phyloP scores from a whole-genome alignment of 495 filamentous ascomycete species.

The Lophiotrema nucula region DNA sequence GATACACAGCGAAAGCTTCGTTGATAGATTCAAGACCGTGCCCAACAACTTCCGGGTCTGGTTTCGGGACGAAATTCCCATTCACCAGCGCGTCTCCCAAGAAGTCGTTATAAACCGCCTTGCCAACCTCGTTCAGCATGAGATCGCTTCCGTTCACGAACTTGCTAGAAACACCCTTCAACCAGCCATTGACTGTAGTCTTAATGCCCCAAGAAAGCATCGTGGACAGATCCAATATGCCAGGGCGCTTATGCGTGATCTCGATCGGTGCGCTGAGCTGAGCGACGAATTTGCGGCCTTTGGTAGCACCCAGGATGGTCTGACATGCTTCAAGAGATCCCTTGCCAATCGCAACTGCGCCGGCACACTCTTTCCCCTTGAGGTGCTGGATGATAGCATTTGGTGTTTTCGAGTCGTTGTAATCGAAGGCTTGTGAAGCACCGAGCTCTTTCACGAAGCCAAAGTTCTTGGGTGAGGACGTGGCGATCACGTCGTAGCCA shows the following conservation, averaged over 20 bases:
- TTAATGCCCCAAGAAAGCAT: background rate
- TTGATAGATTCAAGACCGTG: conserved; percentile 1
- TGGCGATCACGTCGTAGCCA: conserved; percentile 33
- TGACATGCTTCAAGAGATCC: conserved; percentile 6
- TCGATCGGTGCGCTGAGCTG: conserved; percentile 1
- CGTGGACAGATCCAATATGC: background rate
- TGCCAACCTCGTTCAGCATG: conserved; percentile 34
- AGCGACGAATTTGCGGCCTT: conserved; percentile 16
- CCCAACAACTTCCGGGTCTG: conserved; percentile 35
- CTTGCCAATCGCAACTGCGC: conserved; percentile 26
- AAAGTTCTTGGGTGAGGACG: conserved; percentile 23
- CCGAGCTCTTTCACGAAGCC: conserved; percentile 29
- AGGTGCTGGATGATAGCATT: conserved; percentile 34
- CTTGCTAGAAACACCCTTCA: conserved; percentile 10
- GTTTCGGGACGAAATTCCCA: conserved; percentile 22
- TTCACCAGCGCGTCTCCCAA: conserved; percentile 31
- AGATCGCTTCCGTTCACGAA: conserved; percentile 10
- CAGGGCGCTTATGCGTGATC: background rate
- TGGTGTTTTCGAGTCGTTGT: conserved; percentile 27
- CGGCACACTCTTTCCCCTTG: conserved; percentile 32
- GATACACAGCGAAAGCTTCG: background rate
- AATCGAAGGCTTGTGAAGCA: conserved; percentile 32
- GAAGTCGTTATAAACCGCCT: conserved; percentile 35
- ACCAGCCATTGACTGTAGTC: background rate
- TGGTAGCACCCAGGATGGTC: conserved; percentile 3